Evolutionary conservation across 192 early-diverging fungal genomes (phyloP).

Genomic region (Thoreauomyces humboldtii): DNA sequence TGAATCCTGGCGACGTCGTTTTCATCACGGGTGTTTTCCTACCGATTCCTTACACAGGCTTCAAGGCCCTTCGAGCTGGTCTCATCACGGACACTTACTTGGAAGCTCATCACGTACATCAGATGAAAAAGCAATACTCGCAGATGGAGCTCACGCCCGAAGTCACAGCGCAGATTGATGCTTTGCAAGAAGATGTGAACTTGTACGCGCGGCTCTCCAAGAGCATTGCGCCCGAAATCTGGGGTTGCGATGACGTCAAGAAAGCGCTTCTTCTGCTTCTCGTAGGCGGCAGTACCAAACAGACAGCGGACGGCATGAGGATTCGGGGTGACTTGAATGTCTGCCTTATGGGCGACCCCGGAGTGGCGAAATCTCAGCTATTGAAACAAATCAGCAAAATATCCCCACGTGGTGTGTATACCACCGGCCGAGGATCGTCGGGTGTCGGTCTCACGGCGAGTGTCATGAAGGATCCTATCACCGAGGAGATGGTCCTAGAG

Average conservation of each 20-base stretch:
- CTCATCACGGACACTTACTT: conserved; percentile 94
- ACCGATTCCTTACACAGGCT: conserved; percentile 91
- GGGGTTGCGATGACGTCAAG: conserved; percentile 62
- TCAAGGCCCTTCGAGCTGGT: conserved; percentile 83
- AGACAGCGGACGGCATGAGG: conserved; percentile 20
- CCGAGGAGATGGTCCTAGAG: conserved; percentile 95
- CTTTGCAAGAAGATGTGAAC: conserved; percentile 64
- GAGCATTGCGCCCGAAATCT: conserved; percentile 85
- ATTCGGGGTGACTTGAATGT: conserved; percentile 93
- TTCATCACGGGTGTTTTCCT: conserved; percentile 84
- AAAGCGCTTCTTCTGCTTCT: conserved; percentile 80
- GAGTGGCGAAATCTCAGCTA: conserved; percentile 97
- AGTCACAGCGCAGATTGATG: conserved; percentile 28
- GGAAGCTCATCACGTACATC: conserved; percentile 82
- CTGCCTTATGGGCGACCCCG: conserved; percentile 98
- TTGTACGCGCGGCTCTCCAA: conserved; percentile 75
- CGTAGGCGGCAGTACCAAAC: conserved; percentile 67
- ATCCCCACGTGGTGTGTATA: conserved; percentile 95
- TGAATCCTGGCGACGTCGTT: conserved; percentile 88
- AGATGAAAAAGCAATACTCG: conserved; percentile 88
- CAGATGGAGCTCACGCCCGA: conserved; percentile 61
- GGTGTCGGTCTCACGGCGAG: conserved; percentile 95
- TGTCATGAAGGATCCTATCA: conserved; percentile 88
- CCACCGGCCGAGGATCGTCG: conserved; percentile 91
- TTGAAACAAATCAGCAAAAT: conserved; percentile 91